These are phyloP conservation scores for Amaranthus tricolor DNA, from an alignment of 179 eudicot genomes.

Conservation along the genomic window DNA sequence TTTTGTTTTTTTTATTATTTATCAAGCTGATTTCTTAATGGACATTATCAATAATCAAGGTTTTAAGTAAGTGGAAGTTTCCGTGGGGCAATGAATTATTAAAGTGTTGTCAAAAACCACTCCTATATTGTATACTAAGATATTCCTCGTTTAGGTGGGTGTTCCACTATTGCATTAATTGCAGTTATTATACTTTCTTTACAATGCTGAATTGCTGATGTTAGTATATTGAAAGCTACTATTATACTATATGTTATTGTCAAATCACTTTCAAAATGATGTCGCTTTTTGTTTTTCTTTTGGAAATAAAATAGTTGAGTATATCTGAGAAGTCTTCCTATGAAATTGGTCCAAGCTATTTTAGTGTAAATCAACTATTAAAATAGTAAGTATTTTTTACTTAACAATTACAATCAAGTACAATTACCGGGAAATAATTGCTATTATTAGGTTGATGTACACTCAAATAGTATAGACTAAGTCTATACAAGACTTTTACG, in stretches of 20 bases:
- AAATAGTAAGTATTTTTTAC: too few species aligned
- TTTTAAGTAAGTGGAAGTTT: neutral
- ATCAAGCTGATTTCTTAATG: neutral
- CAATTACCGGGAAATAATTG: neutral
- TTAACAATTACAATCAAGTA: too few species aligned
- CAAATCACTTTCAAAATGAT: conserved; percentile 6
- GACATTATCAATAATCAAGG: neutral
- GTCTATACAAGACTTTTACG: too few species aligned
- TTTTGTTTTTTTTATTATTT: neutral
- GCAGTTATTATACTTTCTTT: neutral
- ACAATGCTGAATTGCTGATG: neutral
- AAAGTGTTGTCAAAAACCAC: neutral
- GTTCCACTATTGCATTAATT: neutral
- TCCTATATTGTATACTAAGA: conserved; percentile 1
- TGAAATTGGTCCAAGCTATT: too few species aligned
- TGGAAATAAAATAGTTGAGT: too few species aligned
- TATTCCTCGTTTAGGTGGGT: conserved; percentile 1
- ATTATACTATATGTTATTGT: neutral
- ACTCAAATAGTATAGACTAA: too few species aligned
- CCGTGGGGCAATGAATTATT: neutral
- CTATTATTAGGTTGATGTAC: too few species aligned
- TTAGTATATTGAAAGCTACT: neutral
- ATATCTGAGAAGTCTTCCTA: neutral
- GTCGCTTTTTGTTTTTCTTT: neutral
- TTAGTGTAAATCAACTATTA: too few species aligned